Base-by-base conservation (phyloP, 805 yeast genomes). In the Candida lessepsii region DNA sequence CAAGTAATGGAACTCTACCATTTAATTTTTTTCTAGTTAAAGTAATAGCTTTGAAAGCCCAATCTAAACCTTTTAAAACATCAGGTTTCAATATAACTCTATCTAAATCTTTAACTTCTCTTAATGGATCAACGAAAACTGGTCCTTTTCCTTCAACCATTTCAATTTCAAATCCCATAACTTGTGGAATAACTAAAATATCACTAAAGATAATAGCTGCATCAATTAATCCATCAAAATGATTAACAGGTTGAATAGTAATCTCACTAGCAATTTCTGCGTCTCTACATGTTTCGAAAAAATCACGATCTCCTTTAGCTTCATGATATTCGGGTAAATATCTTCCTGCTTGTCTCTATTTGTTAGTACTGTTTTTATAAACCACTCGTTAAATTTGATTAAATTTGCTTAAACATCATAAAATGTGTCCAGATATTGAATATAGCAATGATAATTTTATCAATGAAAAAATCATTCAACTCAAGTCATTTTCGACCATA, bases 121-220 rank as follows among this genome's bases (percentile, higher is more conserved):
- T 78, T 51, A 93, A 68, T 13, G 99, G 99, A 32, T 81, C 81
- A 2, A 88, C 89, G 62, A 93, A 93, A 39, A 83, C 83, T 3
- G 99, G 99, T 0, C 99, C 99, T 45, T 83, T 84, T 38, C 95
- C 93, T 44, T 93, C 98, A 30, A 87, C 69, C 95, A 93, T 91
- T 57, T 84, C 82, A 29, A 93, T 96, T 39, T 78, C 81, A 85
- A 90, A 86, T 10, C 99, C 99, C 89, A 93, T 83, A 9, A 97
- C 99, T 66, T 93, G 98, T 2, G 99, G 99, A 40, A 93, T 84
- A 27, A 93, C 99, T 44, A 93, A 71, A 52, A 93, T 93, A 60
- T 93, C 99, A 58, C 90, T 82, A 69, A 93, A 93, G 42, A 93
- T 93, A 51, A 93, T 93, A 4, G 99, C 99, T 4, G 98, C 98